Percentiles rank a stretch among this genome's conserved stretches.
Conservation (phyloP, 225 moss, liverwort and hornwort species). For the Rhytidiadelphus loreus region DNA sequence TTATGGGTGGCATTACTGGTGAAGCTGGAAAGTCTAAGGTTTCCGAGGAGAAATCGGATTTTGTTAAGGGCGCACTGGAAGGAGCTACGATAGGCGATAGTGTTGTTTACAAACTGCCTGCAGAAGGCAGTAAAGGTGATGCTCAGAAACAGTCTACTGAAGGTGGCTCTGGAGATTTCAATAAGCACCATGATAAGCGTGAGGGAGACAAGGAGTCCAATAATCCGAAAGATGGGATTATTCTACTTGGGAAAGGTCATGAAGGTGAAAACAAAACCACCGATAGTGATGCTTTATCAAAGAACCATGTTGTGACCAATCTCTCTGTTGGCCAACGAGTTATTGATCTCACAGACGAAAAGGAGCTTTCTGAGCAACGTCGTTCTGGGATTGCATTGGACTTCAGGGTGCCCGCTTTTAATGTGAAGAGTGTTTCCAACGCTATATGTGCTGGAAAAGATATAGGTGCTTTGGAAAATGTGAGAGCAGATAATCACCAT, state of each 20-base stretch:
- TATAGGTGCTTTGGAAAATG: not conserved
- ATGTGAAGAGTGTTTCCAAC: not conserved
- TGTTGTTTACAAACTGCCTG: not conserved
- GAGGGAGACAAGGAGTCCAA: not conserved
- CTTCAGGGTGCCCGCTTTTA: not conserved
- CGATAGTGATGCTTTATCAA: not conserved
- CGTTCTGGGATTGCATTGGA: slow-evolving; percentile 5
- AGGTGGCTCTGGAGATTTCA: not conserved
- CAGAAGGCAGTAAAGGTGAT: slow-evolving; percentile 7
- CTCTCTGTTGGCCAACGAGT: slow-evolving; percentile 4
- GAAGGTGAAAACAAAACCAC: slow-evolving; percentile 4
- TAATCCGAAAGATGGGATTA: not conserved
- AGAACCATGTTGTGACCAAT: not conserved
- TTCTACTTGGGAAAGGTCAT: not conserved
- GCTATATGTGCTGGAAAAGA: not conserved
- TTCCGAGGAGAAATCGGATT: not conserved
- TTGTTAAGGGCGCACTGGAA: not conserved
- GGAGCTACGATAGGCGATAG: not conserved
- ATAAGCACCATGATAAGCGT: not conserved
- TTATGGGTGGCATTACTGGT: not conserved
- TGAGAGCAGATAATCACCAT: not conserved
- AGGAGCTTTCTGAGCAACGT: not conserved
- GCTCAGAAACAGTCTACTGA: not conserved
- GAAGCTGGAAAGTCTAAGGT: not conserved
- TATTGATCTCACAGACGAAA: slow-evolving; percentile 12